phyloP scores from a whole-genome alignment of 2,329 filamentous ascomycete species.

The Magnaporthiopsis incrustans region DNA sequence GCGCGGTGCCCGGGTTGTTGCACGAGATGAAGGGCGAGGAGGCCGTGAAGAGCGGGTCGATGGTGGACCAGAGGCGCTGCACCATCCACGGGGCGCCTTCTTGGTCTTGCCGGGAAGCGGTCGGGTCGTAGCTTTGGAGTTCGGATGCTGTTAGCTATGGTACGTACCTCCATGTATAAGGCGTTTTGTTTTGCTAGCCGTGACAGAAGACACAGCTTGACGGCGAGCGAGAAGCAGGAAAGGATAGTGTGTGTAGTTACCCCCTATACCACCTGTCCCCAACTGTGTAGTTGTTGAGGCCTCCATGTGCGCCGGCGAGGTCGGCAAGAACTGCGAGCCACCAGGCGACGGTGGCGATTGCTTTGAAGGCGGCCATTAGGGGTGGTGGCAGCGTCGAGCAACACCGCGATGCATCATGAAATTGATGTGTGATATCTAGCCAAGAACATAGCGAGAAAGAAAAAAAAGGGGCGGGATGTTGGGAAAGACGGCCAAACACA shows the following conservation, averaged over 20 bases:
- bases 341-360: conserved; percentile 16
- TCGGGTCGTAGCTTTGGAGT: conserved; percentile 25
- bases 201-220: no score
- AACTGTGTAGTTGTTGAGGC: conserved; percentile 31
- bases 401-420: neutral
- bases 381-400: neutral
- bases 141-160: no score
- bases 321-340: conserved; percentile 10
- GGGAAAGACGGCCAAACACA: no score
- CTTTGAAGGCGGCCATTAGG: conserved; percentile 6
- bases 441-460: neutral
- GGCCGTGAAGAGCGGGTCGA: conserved; percentile 28
- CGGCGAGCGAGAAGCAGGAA: no score
- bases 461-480: no score
- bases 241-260: conserved; percentile 13
- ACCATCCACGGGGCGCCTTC: conserved; percentile 29
- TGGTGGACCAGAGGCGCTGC: conserved; percentile 28
- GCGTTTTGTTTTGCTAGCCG: no score
- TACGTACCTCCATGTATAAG: no score
- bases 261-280: conserved; percentile 32
- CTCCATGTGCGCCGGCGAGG: conserved; percentile 24
- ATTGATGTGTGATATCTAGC: neutral
- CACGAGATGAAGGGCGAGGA: conserved; percentile 26
- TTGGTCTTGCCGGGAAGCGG: conserved; percentile 21
- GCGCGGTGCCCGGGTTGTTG: conserved; percentile 26